A percentile compares a stretch with the other conserved stretches of the same genome.
Conservation (phyloP, 2,329 filamentous ascomycete genomes). For the Cladorrhinum sp. region DNA sequence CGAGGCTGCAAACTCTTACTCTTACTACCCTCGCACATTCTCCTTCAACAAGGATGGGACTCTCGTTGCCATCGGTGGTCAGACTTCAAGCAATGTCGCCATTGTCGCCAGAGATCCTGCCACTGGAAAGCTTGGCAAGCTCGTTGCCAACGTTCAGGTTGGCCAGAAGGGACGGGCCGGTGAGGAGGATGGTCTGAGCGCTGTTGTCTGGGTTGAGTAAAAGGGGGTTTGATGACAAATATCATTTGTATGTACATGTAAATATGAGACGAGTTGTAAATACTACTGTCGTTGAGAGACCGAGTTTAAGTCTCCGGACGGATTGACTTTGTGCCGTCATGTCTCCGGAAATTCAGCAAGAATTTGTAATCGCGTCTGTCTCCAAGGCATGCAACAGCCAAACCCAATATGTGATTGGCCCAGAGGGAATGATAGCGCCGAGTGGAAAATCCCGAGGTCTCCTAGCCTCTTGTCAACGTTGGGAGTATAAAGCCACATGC, state of each 20-base stretch:
- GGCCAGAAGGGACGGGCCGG: constrained; percentile 39
- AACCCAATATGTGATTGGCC: too few relatives aligned
- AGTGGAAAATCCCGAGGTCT: too few relatives aligned
- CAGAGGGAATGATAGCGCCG: too few relatives aligned
- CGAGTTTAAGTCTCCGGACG: neutral
- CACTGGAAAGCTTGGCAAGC: constrained; percentile 53
- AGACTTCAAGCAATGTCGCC: constrained; percentile 56
- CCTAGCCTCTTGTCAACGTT: too few relatives aligned
- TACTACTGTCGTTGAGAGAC: neutral
- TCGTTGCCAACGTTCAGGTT: constrained; percentile 41
- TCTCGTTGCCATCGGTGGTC: constrained; percentile 61
- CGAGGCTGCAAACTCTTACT: constrained; percentile 54
- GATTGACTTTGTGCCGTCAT: neutral
- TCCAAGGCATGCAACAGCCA: too few relatives aligned
- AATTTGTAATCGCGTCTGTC: neutral
- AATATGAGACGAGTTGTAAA: neutral
- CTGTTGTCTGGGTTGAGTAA: constrained; percentile 47
- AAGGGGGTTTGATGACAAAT: neutral
- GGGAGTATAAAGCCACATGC: neutral
- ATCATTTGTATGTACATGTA: neutral
- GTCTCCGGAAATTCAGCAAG: too few relatives aligned
- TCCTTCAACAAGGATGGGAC: constrained; percentile 57
- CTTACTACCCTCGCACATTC: constrained; percentile 61
- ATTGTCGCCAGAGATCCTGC: constrained; percentile 53
- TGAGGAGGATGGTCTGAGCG: constrained; percentile 47